Percentiles rank a stretch among this genome's conserved stretches.
phyloP scores from a whole-genome alignment of 495 filamentous ascomycete genomes.

The Aspergillus ostianus region DNA sequence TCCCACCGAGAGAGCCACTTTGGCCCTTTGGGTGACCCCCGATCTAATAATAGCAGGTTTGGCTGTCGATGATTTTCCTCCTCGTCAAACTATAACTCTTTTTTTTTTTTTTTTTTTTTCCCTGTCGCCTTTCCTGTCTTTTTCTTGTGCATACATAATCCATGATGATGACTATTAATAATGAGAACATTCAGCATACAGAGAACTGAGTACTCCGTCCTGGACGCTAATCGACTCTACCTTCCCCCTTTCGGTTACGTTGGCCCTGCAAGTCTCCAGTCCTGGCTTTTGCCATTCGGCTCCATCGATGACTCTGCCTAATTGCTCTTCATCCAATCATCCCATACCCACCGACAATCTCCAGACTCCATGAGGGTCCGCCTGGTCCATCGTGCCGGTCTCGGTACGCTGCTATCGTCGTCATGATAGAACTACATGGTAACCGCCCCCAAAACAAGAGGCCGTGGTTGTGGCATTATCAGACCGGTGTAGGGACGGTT shows the following conservation, averaged over 20 bases:
- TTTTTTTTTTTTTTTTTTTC: not conserved
- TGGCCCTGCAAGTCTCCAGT: not conserved
- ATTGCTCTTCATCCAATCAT: conserved; percentile 1
- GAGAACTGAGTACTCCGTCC: too few species aligned
- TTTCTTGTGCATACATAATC: too few species aligned
- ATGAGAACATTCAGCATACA: too few species aligned
- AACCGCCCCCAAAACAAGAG: not conserved
- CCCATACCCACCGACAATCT: conserved; percentile 1
- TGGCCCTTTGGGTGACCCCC: too few species aligned
- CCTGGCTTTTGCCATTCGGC: conserved; percentile 1
- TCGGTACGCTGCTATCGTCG: conserved; percentile 1
- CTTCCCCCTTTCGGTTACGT: conserved; percentile 3
- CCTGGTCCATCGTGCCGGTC: conserved; percentile 1
- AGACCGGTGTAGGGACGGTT: too few species aligned
- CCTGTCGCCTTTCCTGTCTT: too few species aligned
- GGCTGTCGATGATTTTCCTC: not conserved
- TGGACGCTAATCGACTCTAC: not conserved
- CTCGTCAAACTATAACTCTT: not conserved
- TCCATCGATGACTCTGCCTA: conserved; percentile 5
- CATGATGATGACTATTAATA: too few species aligned
- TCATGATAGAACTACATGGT: conserved; percentile 5
- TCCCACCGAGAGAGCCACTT: not conserved
- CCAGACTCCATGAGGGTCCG: conserved; percentile 3
- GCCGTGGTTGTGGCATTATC: not conserved
- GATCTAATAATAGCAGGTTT: not conserved